phyloP scores from a whole-genome alignment of 768 basidiomycete species.

The Floccularia luteovirens region DNA sequence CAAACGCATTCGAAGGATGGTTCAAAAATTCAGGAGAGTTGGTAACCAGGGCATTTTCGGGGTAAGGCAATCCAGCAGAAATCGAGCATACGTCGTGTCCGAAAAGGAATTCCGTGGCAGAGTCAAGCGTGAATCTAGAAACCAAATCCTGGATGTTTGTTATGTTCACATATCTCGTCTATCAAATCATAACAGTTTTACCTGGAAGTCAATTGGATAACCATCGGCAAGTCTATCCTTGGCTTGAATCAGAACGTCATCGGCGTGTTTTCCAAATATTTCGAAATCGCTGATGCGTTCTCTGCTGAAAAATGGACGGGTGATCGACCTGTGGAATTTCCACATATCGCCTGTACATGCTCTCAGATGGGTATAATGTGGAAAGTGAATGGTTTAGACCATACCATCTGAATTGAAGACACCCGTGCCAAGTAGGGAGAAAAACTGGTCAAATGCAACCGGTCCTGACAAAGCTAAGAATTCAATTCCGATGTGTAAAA shows the following conservation, averaged over 20 bases:
- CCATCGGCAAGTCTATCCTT: slow-evolving; percentile 35
- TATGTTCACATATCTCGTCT: background rate
- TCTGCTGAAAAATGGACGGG: slow-evolving; percentile 60
- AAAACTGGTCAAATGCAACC: slow-evolving; percentile 14
- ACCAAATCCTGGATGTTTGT: slow-evolving; percentile 27
- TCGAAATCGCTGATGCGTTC: slow-evolving; percentile 56
- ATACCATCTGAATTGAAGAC: slow-evolving; percentile 55
- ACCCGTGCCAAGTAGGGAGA: slow-evolving; percentile 40
- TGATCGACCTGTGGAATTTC: slow-evolving; percentile 63
- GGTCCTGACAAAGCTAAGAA: slow-evolving; percentile 24
- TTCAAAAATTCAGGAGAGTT: slow-evolving; percentile 12
- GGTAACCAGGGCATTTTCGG: slow-evolving; percentile 11
- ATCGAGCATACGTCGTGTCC: slow-evolving; percentile 44
- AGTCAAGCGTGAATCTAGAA: slow-evolving; percentile 53
- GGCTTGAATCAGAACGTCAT: slow-evolving; percentile 33
- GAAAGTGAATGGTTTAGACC: slow-evolving; percentile 5
- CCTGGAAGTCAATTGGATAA: slow-evolving; percentile 55
- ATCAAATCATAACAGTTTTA: slow-evolving; percentile 10
- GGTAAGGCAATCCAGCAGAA: slow-evolving; percentile 40
- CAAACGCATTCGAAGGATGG: slow-evolving; percentile 9
- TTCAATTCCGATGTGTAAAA: no score
- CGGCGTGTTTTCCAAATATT: slow-evolving; percentile 48
- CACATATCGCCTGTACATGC: slow-evolving; percentile 43
- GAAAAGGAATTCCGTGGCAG: slow-evolving; percentile 56
- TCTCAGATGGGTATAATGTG: background rate